A percentile compares a stretch with the other conserved stretches of the same genome.
Evolutionary conservation across 306 rosid species (phyloP).

Genomic region (Macrotyloma uniflorum): DNA sequence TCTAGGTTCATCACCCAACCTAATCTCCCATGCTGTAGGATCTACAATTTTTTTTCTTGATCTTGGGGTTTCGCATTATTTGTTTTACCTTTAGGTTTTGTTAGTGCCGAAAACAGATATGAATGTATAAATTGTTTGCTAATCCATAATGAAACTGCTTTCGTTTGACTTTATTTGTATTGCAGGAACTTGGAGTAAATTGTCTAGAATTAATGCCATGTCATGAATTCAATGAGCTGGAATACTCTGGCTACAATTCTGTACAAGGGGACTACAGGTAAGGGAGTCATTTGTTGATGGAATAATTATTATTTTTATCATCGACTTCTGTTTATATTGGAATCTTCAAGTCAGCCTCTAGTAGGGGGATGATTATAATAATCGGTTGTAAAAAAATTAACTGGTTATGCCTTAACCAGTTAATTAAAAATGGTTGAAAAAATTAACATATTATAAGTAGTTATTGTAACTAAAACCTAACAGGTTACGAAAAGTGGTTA

Average conservation of each 20-base stretch:
- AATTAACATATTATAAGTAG: no score
- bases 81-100: not conserved
- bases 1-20: slow-evolving; percentile 10
- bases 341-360: slow-evolving; percentile 1
- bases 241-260: slow-evolving; percentile 80
- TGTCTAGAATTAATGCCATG: slow-evolving; percentile 97
- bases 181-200: slow-evolving; percentile 94
- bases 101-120: slow-evolving; percentile 12
- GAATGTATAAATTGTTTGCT: slow-evolving; percentile 17
- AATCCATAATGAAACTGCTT: slow-evolving; percentile 26
- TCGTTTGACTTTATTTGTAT: slow-evolving; percentile 45
- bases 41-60: slow-evolving; percentile 9
- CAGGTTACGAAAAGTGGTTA: no score
- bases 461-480: no score
- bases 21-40: slow-evolving; percentile 14
- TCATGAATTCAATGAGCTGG: slow-evolving; percentile 96
- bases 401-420: no score
- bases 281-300: slow-evolving; percentile 31
- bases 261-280: slow-evolving; percentile 79
- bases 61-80: not conserved
- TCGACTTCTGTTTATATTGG: slow-evolving; percentile 2
- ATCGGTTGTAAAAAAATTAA: no score
- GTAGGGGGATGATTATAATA: no score
- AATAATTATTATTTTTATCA: slow-evolving; percentile 19
- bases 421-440: no score